phyloP scores from a whole-genome alignment of 108 stramenopile genomes.

The Epithemia pelagica region DNA sequence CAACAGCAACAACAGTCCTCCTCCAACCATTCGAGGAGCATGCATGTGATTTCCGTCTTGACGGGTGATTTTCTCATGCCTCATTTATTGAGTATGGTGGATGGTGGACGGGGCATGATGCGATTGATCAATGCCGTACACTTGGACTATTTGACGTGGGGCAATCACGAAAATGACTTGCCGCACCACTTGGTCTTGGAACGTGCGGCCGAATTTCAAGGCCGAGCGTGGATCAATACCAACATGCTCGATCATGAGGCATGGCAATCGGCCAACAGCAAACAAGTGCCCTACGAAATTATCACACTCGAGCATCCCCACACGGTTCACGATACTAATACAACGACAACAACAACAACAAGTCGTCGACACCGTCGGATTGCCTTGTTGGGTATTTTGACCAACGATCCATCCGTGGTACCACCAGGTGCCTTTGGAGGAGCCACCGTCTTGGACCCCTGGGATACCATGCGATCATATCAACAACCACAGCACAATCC shows the following conservation, averaged over 20 bases:
- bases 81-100: conserved; percentile 30
- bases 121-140: conserved; percentile 4
- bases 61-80: conserved; percentile 38
- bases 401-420: conserved; percentile 17
- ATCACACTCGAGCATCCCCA: conserved; percentile 15
- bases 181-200: conserved; percentile 12
- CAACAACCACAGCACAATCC: too few species aligned
- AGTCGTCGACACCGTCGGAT: conserved; percentile 10
- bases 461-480: conserved; percentile 19
- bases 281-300: conserved; percentile 13
- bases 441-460: conserved; percentile 16
- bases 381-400: conserved; percentile 16
- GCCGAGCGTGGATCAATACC: conserved; percentile 20
- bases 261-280: conserved; percentile 1
- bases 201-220: conserved; percentile 11
- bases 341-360: neutral
- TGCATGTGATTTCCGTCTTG: conserved; percentile 20
- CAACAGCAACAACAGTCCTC: conserved; percentile 6
- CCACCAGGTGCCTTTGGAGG: conserved; percentile 23
- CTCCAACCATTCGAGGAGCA: neutral
- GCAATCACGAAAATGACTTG: conserved; percentile 34
- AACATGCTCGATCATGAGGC: conserved; percentile 33
- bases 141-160: conserved; percentile 22
- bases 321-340: too few species aligned
- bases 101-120: conserved; percentile 38